Evolutionary conservation across 208 protist species (phyloP), one percentile per base, ranked within the genome.

Genomic region (Vickermania spadyakhi): DNA sequence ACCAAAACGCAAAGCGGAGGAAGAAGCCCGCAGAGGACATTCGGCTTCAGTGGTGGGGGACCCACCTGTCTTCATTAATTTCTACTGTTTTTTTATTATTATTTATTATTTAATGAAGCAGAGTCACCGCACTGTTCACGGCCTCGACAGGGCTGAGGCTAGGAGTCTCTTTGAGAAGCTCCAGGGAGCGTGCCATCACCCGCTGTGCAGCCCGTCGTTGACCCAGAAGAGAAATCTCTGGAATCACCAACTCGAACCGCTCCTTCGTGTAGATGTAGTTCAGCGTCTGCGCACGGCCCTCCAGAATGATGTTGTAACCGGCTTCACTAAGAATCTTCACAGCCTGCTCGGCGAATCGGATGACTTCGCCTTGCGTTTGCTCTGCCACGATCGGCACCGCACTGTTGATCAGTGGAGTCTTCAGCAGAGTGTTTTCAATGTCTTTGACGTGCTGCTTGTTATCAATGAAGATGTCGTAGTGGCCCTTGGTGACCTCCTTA

Each of bases 351-450:
- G 60, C 86, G 67, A 96, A 96, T 58, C 76, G 76, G 59, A 96
- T 89, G 18, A 96, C 91, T 58, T 96, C 87, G 26, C 91, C 91
- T 62, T 96, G 91, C n/a, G 81, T 96, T 58, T 91, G 74, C 71
- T 94, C 63, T 50, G 91, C 91, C 51, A 96, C 88, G 25, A 84
- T 91, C 0, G 91, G 91, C 31, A 96, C 86, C 28, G 77, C 78
- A 18, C 64, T 41, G 55, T 74, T 82, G 41, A 96, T 84, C 41
- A 81, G 61, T 7, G 87, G 83, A 21, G 78, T 82, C 68, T 95
- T 96, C 7, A 96, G 77, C 25, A 76, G 3, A 23, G 91, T 96
- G 72, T 96, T 96, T 60, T 93, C 79, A 31, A 96, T 84, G 21
- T 94, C 84, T 30, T 29, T 54, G 58, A 95, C 91, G 13, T 64